Base-by-base conservation (phyloP, 2,329 filamentous ascomycete genomes). In the Xylariaceae sp. region DNA sequence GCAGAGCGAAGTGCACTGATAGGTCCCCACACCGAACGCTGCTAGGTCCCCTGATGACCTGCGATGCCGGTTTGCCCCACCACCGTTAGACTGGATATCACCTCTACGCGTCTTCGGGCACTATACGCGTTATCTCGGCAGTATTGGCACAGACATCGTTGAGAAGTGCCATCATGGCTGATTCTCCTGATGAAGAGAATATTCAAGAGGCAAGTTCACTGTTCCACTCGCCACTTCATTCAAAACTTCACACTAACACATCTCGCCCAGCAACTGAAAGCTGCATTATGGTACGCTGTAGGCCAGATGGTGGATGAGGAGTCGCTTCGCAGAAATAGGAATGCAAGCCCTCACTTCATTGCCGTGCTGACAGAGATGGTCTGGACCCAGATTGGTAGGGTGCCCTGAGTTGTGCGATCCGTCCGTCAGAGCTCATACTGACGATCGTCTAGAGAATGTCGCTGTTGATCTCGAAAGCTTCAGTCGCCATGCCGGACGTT, bases 331-430 rank as follows among this genome's bases (percentile, higher is more conserved):
- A 75, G 85, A 27, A 83, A 88, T 64, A 80, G 89, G 56, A 96
- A 95, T 68, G 89, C 91, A 6, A 96, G 92, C 22, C 89, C 89
- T 1, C 90, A 95, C 63, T 96, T 95, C 68, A 95, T 95, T 58
- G 90, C 86, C 9, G 82, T 82, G 1, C 65, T 88, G 65, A 89
- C 85, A 1, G 87, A 90, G 66, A 77, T 89, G 69, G 83, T 88
- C 5, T 90, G 85, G 78, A 75, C 81, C 7, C 87, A 89, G 57
- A 83, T 90, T 52, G 87, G 90, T 92, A 76, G 36, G n/a, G 44
- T 44, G 39, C 43, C 27, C 31, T 10, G 15, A 36, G 19, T 40
- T 6, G 27, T 40, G 30, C 18, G 18, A 15, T 39, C 22, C 22
- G 11, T 39, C 22, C 22, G 11, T 41, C 38, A 39, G 15, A 30